Evolutionary conservation across 176 grass and related monocot genomes (phyloP).

Genomic region (Musa troglodytarum): DNA sequence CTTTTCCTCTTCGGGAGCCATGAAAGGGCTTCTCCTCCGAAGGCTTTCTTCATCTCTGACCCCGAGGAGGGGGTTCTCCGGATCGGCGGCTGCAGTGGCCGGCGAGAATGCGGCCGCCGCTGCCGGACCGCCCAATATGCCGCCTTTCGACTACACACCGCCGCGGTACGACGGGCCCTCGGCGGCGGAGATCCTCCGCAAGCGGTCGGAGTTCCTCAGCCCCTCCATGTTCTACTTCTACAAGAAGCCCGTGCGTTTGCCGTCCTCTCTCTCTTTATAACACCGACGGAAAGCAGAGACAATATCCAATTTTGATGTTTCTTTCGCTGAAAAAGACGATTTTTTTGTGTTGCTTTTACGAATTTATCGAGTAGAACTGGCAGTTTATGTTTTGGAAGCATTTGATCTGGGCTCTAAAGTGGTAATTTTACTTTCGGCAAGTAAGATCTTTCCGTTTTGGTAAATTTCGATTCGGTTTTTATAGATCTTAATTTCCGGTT

Average conservation of each 20-base stretch:
- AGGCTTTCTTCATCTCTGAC: too few relatives aligned
- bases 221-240: slow-evolving; percentile 87
- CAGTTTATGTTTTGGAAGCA: too few relatives aligned
- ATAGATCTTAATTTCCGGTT: neutral
- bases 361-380: neutral
- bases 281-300: neutral
- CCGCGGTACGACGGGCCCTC: slow-evolving; percentile 74
- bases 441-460: too few relatives aligned
- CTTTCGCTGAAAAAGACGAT: neutral
- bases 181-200: slow-evolving; percentile 55
- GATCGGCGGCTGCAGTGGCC: neutral
- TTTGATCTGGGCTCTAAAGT: too few relatives aligned
- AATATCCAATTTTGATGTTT: neutral
- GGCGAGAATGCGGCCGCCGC: slow-evolving; percentile 20
- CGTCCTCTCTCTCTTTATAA: slow-evolving; percentile 1
- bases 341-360: neutral
- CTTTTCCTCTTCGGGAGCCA: too few relatives aligned
- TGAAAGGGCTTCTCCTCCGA: too few relatives aligned
- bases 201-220: slow-evolving; percentile 77
- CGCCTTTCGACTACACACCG: slow-evolving; percentile 59
- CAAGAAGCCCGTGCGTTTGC: slow-evolving; percentile 54
- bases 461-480: too few relatives aligned
- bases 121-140: slow-evolving; percentile 38
- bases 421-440: too few relatives aligned
- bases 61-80: too few relatives aligned